phyloP scores from a whole-genome alignment of 352 stramenopile species.

The Elongisporangium prolatum region DNA sequence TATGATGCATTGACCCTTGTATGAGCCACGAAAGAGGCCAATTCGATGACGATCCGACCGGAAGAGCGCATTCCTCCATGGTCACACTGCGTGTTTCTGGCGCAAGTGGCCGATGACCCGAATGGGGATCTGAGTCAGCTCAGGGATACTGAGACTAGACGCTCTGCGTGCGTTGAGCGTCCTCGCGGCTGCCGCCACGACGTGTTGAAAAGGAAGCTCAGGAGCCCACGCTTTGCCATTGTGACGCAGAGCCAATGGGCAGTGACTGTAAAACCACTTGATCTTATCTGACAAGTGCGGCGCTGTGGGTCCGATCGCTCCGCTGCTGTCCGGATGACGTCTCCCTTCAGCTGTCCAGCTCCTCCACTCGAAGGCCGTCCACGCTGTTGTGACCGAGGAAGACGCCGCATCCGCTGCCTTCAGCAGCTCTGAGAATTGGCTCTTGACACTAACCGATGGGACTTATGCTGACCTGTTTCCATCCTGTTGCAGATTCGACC shows the following conservation, averaged over 20 bases:
- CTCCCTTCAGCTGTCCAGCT: neutral
- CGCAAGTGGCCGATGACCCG: neutral
- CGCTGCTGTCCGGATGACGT: neutral
- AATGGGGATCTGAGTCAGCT: neutral
- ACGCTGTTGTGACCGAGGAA: neutral
- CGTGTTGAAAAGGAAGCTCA: neutral
- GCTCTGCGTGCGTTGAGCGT: conserved; percentile 1
- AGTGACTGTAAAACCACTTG: conserved; percentile 85
- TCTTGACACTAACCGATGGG: neutral
- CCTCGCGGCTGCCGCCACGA: conserved; percentile 1
- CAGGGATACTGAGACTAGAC: neutral
- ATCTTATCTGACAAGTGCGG: conserved; percentile 73
- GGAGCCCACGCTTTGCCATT: neutral
- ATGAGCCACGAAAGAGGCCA: conserved; percentile 11
- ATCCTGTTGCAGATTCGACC: conserved; percentile 60
- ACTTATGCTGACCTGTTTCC: conserved; percentile 8
- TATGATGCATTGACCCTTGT: conserved; percentile 11
- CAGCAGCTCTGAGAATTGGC: conserved; percentile 30
- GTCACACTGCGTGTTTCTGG: neutral
- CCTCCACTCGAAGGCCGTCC: neutral
- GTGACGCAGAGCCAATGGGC: conserved; percentile 10
- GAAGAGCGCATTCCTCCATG: conserved; percentile 4
- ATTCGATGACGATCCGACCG: conserved; percentile 37
- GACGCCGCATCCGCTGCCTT: neutral
- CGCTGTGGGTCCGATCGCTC: conserved; percentile 8